Conservation (phyloP, 352 stramenopile genomes). For the Globisporangium okanoganense region DNA sequence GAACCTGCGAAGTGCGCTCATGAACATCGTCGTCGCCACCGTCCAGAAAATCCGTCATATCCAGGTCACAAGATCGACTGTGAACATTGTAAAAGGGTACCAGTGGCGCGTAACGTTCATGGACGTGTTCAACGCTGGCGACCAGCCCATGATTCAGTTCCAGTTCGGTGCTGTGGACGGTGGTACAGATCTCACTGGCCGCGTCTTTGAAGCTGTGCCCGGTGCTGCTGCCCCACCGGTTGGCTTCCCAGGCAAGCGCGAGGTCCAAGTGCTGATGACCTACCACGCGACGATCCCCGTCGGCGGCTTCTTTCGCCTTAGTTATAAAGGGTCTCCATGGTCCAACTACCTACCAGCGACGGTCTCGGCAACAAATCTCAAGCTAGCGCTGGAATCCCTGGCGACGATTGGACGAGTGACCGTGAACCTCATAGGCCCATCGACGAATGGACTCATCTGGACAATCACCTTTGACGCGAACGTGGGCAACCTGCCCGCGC, state of each 20-base stretch:
- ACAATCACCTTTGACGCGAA: slow-evolving; percentile 78
- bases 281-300: slow-evolving; percentile 36
- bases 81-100: slow-evolving; percentile 66
- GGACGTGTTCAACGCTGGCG: slow-evolving; percentile 31
- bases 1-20: slow-evolving; percentile 80
- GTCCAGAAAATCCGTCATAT: slow-evolving; percentile 35
- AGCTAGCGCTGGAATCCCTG: slow-evolving; percentile 56
- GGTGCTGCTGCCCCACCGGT: slow-evolving; percentile 36
- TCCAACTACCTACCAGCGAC: slow-evolving; percentile 58
- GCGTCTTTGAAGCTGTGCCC: slow-evolving; percentile 45
- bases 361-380: slow-evolving; percentile 30
- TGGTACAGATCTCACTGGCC: slow-evolving; percentile 25
- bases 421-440: slow-evolving; percentile 26
- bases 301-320: slow-evolving; percentile 65
- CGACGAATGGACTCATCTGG: slow-evolving; percentile 52
- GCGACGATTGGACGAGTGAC: slow-evolving; percentile 60
- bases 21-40: slow-evolving; percentile 69
- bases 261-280: slow-evolving; percentile 74
- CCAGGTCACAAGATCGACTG: slow-evolving; percentile 47
- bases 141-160: slow-evolving; percentile 68
- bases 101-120: slow-evolving; percentile 79
- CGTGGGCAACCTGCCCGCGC: slow-evolving; percentile 46
- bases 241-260: slow-evolving; percentile 53
- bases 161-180: slow-evolving; percentile 24
- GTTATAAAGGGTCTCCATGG: slow-evolving; percentile 70